phyloP scores from a whole-genome alignment of 305 asterid species.

The Solanum hybrid region DNA sequence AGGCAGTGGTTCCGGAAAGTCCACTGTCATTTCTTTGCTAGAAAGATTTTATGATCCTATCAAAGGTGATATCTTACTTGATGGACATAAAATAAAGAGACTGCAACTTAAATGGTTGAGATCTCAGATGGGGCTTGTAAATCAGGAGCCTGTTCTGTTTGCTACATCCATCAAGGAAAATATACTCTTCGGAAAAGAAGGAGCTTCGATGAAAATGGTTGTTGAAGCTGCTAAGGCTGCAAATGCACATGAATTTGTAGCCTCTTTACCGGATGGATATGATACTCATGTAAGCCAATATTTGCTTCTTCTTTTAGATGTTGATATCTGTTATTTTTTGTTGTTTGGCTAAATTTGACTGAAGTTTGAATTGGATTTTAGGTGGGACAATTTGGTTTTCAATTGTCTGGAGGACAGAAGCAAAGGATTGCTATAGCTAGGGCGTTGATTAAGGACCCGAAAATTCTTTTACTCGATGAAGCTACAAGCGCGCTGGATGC shows the following conservation, averaged over 20 bases:
- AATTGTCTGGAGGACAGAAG: conserved; percentile 72
- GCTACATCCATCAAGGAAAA: conserved; percentile 68
- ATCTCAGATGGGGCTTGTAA: conserved; percentile 69
- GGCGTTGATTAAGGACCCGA: conserved; percentile 55
- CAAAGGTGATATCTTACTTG: conserved; percentile 56
- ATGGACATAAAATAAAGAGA: conserved; percentile 41
- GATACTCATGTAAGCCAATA: conserved; percentile 44
- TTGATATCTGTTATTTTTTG: not conserved
- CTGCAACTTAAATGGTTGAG: conserved; percentile 65
- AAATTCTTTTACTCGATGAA: conserved; percentile 65
- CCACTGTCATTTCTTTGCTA: conserved; percentile 51
- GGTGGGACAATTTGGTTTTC: conserved; percentile 75
- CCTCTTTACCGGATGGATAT: conserved; percentile 48
- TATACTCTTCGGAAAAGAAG: conserved; percentile 61
- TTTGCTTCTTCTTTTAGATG: not conserved
- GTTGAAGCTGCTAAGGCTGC: conserved; percentile 50
- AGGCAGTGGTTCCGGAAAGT: conserved; percentile 80
- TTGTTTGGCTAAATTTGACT: not conserved
- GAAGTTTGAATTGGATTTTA: conserved; percentile 10
- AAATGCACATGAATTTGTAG: conserved; percentile 66
- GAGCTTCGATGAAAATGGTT: conserved; percentile 52
- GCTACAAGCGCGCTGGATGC: conserved; percentile 78
- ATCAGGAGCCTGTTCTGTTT: conserved; percentile 72
- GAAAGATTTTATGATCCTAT: conserved; percentile 67
- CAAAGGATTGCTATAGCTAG: conserved; percentile 77